Conservation (phyloP, 2,329 filamentous ascomycete species). For the Niveomyces coronatus region DNA sequence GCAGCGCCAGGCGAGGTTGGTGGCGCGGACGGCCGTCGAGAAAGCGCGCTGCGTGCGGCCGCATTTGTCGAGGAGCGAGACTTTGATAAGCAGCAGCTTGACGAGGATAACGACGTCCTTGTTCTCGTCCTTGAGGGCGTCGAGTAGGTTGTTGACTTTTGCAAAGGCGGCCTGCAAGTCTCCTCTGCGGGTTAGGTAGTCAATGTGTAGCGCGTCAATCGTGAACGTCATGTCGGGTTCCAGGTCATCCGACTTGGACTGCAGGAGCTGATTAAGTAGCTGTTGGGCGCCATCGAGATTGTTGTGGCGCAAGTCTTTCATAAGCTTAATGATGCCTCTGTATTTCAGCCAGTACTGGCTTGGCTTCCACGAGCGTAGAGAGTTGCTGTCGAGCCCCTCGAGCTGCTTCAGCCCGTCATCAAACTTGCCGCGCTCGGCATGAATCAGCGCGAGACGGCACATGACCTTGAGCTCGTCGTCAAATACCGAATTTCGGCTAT, state of each 20-base stretch:
- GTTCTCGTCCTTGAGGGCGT: conserved; percentile 32
- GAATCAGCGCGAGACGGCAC: conserved; percentile 53
- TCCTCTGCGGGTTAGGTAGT: conserved; percentile 38
- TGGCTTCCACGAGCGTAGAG: conserved; percentile 63
- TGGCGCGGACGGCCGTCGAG: conserved; percentile 64
- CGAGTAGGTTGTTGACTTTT: conserved; percentile 36
- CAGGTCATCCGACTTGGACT: conserved; percentile 38
- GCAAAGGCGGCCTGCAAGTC: conserved; percentile 37
- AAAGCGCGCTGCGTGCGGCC: conserved; percentile 66
- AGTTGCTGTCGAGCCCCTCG: conserved; percentile 42
- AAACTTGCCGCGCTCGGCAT: conserved; percentile 59
- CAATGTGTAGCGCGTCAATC: conserved; percentile 42
- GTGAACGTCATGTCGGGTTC: conserved; percentile 42
- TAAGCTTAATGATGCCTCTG: conserved; percentile 54
- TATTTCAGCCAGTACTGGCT: conserved; percentile 64
- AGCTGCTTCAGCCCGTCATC: conserved; percentile 46
- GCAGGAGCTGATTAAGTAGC: conserved; percentile 41
- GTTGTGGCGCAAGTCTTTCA: conserved; percentile 47
- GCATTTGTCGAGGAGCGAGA: conserved; percentile 55
- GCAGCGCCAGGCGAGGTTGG: conserved; percentile 60
- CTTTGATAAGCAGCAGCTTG: conserved; percentile 63
- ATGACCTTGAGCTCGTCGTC: conserved; percentile 71
- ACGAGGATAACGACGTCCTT: conserved; percentile 55
- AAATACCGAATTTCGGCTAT: conserved; percentile 46
- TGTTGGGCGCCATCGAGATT: conserved; percentile 41